Evolutionary conservation across 345 rosid genomes (phyloP).

Genomic region (Euphorbia lathyris): DNA sequence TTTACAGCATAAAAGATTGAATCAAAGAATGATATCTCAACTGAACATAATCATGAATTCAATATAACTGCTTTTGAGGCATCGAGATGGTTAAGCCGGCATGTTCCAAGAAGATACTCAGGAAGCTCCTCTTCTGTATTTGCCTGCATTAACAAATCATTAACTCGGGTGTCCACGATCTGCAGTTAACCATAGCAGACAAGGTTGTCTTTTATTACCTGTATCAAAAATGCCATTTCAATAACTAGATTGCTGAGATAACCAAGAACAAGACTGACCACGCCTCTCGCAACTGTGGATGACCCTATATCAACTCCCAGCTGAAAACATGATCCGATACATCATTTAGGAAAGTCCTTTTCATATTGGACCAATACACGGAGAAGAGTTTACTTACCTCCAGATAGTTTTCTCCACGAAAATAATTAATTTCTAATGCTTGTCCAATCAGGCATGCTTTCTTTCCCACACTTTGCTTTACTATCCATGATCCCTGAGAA

Average conservation of each 20-base stretch:
- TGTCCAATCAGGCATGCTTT: constrained; percentile 94
- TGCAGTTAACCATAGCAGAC: not conserved
- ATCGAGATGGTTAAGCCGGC: constrained; percentile 83
- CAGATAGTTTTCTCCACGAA: constrained; percentile 79
- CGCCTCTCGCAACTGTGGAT: constrained; percentile 94
- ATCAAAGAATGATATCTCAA: constrained; percentile 29
- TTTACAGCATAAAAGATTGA: constrained; percentile 21
- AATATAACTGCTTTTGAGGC: constrained; percentile 56
- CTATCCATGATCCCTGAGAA: constrained; percentile 95
- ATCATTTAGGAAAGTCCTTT: not conserved
- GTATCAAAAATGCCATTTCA: constrained; percentile 91
- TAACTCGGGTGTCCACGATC: not conserved
- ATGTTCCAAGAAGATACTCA: constrained; percentile 84
- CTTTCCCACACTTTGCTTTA: constrained; percentile 94
- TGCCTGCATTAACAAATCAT: constrained; percentile 43
- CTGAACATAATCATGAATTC: constrained; percentile 29
- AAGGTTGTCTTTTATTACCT: constrained; percentile 41
- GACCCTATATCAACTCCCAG: constrained; percentile 92
- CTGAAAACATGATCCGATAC: constrained; percentile 37
- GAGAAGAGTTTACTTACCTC: constrained; percentile 49
- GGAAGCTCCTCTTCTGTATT: constrained; percentile 91
- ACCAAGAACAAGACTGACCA: constrained; percentile 92
- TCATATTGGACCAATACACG: too few species aligned
- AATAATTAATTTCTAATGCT: constrained; percentile 87
- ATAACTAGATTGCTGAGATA: constrained; percentile 90